Conservation (phyloP, 345 rosid genomes). For the Bruguiera sexangula region DNA sequence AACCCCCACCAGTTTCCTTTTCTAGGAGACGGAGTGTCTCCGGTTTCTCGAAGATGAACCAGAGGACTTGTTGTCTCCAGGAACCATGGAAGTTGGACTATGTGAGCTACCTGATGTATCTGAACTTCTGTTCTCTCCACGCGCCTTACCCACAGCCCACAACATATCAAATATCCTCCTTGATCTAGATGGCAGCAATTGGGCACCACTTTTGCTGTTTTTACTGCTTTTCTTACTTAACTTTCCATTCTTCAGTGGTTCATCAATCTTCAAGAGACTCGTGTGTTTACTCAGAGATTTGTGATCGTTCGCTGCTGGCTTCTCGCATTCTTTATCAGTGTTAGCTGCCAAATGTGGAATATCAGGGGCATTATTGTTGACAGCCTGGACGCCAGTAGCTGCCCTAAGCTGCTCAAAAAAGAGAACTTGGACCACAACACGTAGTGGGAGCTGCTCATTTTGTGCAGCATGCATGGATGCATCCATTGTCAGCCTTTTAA, state of each 20-base stretch:
- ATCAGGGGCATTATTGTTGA: slow-evolving; percentile 26
- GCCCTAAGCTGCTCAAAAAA: slow-evolving; percentile 79
- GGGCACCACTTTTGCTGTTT: slow-evolving; percentile 56
- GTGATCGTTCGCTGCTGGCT: slow-evolving; percentile 24
- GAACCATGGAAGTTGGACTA: slow-evolving; percentile 66
- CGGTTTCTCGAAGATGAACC: slow-evolving; percentile 65
- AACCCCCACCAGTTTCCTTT: neutral
- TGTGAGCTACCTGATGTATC: slow-evolving; percentile 86
- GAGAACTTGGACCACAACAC: slow-evolving; percentile 88
- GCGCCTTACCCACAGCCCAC: slow-evolving; percentile 59
- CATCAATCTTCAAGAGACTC: slow-evolving; percentile 34
- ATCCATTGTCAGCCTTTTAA: slow-evolving; percentile 64
- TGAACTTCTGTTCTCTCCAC: slow-evolving; percentile 58
- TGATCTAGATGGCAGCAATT: slow-evolving; percentile 82
- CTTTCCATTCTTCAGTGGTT: slow-evolving; percentile 26
- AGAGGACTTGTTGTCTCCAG: slow-evolving; percentile 60
- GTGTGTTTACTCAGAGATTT: slow-evolving; percentile 43
- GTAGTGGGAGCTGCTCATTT: slow-evolving; percentile 78
- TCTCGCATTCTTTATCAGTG: slow-evolving; percentile 51
- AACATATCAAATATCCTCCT: slow-evolving; percentile 77
- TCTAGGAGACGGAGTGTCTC: slow-evolving; percentile 74
- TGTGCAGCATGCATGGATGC: slow-evolving; percentile 86
- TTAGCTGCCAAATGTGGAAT: slow-evolving; percentile 34
- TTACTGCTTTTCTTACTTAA: slow-evolving; percentile 47
- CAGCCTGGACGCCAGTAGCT: slow-evolving; percentile 44